Evolutionary conservation across 805 yeast genomes (phyloP), one percentile per base, ranked within the genome.

Genomic region (Candida stauntonica): DNA sequence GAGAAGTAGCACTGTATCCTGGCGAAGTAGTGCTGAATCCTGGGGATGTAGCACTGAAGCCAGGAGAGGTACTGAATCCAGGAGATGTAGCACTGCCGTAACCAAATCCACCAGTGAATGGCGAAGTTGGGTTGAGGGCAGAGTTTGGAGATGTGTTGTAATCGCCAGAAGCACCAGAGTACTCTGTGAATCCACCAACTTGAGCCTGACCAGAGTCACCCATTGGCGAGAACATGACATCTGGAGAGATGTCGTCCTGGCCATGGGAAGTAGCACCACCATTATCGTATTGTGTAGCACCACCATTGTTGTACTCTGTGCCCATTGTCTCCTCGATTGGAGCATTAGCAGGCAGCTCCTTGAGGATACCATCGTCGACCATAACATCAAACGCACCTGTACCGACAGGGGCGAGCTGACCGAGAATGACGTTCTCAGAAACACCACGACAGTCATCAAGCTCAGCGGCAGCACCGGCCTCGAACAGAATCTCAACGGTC

Each of bases 341-440:
- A 45, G 56, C 46, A 44, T 60, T 38, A 35, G 64, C 35, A 51
- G 66, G 53, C 44, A 61, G 31, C 29, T 63, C 67, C 31, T 81
- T 79, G 58, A 91, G 71, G 71, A 87, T 79, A 55, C 79, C 79
- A 54, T 93, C 98, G 62, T 93, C 96, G 44, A 93, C 81, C 80
- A 86, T 80, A 27, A 93, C 91, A 60, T 93, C 98, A 58, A 93
- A 93, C 1, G 95, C 83, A 60, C 99, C 99, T 3, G 99, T 93
- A 64, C 99, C 99, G 53, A 93, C 77, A 44, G 99, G 98, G 17
- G 99, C 98, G 74, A 93, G 77, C 72, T 93, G 99, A 35, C 99
- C 99, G 57, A 93, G 76, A 70, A 93, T 86, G 43, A 93, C 95
- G 60, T 93, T 93, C 63, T 93, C 97, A 27, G 99, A 93, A 45